Evolutionary conservation across 257 asterid species (phyloP).

Genomic region (Petunia axillaris): DNA sequence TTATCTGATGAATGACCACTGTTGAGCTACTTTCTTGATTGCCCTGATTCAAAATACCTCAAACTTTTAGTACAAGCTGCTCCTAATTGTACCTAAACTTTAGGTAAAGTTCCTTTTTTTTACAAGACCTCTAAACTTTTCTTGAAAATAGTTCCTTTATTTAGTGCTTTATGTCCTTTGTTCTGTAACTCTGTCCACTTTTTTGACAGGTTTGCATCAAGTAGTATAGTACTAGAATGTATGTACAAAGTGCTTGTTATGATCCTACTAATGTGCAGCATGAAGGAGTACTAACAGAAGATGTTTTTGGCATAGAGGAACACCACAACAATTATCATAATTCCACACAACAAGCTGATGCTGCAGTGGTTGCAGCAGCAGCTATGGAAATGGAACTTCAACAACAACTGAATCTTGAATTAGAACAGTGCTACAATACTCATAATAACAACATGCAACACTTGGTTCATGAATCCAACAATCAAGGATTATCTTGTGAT

Average conservation of each 20-base stretch:
- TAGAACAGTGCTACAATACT: conserved; percentile 48
- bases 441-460: conserved; percentile 37
- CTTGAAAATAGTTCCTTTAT: conserved; percentile 2
- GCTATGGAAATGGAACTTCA: conserved; percentile 73
- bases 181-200: background rate
- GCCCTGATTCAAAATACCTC: background rate
- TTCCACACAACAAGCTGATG: conserved; percentile 34
- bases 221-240: conserved; percentile 40
- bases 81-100: background rate
- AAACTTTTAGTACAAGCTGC: background rate
- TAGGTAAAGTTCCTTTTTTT: background rate
- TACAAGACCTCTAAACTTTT: background rate
- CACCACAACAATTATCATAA: conserved; percentile 33
- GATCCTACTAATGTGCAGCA: conserved; percentile 50
- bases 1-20: background rate
- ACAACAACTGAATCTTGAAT: conserved; percentile 48
- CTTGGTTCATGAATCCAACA: conserved; percentile 24
- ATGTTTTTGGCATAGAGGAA: conserved; percentile 50
- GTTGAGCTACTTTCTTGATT: conserved; percentile 19
- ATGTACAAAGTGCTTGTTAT: conserved; percentile 52
- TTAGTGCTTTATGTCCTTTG: background rate
- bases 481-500: conserved; percentile 35
- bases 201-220: background rate
- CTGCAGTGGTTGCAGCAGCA: conserved; percentile 35
- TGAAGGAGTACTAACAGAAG: conserved; percentile 46